phyloP scores from a whole-genome alignment of 371 early-diverging fungal genomes.

The Haplosporangium sp. region DNA sequence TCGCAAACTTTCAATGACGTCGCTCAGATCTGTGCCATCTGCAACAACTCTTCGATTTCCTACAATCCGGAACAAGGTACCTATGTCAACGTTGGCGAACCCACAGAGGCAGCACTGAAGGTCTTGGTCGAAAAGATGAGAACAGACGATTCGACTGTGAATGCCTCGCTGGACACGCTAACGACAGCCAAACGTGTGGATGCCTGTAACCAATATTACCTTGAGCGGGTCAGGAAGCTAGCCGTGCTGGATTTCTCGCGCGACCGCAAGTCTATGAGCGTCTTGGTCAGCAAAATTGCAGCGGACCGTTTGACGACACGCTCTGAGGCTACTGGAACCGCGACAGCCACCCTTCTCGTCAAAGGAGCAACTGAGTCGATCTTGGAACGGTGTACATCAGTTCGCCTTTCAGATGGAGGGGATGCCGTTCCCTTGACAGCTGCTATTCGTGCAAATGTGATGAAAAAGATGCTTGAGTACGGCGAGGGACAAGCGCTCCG shows the following conservation, averaged over 20 bases:
- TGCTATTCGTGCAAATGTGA: constrained; percentile 28
- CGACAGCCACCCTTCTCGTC: constrained; percentile 65
- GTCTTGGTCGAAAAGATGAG: constrained; percentile 92
- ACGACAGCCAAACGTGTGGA: constrained; percentile 63
- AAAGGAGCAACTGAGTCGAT: constrained; percentile 96
- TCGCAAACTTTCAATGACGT: constrained; percentile 72
- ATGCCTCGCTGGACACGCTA: constrained; percentile 60
- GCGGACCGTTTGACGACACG: constrained; percentile 21
- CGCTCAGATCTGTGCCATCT: constrained; percentile 82
- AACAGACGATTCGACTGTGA: constrained; percentile 71
- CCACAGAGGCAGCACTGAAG: constrained; percentile 95
- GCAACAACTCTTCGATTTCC: constrained; percentile 89
- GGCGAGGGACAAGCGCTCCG: constrained; percentile 86
- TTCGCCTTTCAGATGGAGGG: constrained; percentile 59
- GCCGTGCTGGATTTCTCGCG: constrained; percentile 92
- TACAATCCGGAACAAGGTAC: constrained; percentile 69
- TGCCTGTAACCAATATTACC: constrained; percentile 36
- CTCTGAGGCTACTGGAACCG: constrained; percentile 35
- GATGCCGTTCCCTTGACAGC: constrained; percentile 74
- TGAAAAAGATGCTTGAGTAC: constrained; percentile 78
- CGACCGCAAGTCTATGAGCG: constrained; percentile 96
- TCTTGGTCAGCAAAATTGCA: constrained; percentile 64
- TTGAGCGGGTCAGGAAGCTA: constrained; percentile 8
- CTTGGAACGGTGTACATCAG: constrained; percentile 83
- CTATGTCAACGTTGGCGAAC: constrained; percentile 89